Percentiles rank a stretch among this genome's conserved stretches.
These are phyloP conservation scores for Hibiscus mutabilis DNA, from an alignment of 345 rosid genomes.

Conservation along the genomic window DNA sequence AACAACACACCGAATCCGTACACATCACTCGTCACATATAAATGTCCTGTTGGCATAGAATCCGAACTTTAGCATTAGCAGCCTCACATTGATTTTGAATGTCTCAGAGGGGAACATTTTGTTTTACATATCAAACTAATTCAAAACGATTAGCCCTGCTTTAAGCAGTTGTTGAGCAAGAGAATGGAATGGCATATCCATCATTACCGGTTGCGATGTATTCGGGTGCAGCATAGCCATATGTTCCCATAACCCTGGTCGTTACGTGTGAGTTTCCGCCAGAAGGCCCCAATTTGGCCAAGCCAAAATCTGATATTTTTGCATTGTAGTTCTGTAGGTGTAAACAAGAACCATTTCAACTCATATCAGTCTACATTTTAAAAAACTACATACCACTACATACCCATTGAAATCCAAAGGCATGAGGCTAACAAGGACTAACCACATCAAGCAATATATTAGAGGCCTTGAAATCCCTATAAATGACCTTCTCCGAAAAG, in stretches of 20 bases:
- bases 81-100: background rate
- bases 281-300: slow-evolving; percentile 63
- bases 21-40: slow-evolving; percentile 67
- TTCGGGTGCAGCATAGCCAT: slow-evolving; percentile 64
- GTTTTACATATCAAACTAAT: background rate
- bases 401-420: background rate
- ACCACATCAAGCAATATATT: slow-evolving; percentile 77
- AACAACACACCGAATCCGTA: slow-evolving; percentile 65
- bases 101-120: slow-evolving; percentile 1
- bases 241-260: slow-evolving; percentile 36
- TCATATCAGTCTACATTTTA: background rate
- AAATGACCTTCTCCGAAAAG: slow-evolving; percentile 64
- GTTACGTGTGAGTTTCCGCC: slow-evolving; percentile 44
- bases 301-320: slow-evolving; percentile 59
- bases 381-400: background rate
- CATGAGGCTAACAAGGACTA: slow-evolving; percentile 15
- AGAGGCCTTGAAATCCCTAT: slow-evolving; percentile 80
- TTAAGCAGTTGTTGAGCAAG: background rate
- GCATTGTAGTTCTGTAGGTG: slow-evolving; percentile 43
- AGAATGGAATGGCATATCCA: background rate
- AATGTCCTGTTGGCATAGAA: slow-evolving; percentile 35
- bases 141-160: background rate
- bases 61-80: background rate
- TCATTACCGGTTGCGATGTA: slow-evolving; percentile 50
- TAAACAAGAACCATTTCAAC: background rate